Evolutionary conservation across 352 stramenopile species (phyloP), one percentile per base, ranked within the genome.

Genomic region (Phytopythium aichiense): DNA sequence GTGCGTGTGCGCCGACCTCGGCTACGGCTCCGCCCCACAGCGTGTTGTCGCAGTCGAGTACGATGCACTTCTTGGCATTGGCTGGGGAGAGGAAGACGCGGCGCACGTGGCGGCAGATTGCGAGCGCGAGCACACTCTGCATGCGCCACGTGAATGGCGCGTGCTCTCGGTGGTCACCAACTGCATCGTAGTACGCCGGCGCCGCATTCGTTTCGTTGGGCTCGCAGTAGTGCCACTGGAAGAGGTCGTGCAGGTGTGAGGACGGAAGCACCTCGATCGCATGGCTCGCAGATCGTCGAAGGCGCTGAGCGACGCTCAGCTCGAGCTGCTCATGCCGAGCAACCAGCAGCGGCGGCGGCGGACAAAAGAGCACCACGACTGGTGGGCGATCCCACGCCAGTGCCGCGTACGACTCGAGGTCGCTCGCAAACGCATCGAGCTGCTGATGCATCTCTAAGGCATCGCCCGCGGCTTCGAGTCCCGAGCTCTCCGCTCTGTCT

Each of bases 41-140:
- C 4, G 83, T 92, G 52, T 92, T 88, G 60, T 92, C 83, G 56
- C 83, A 92, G 60, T 92, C 83, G 2, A 92, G 72, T 25, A 89
- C 81, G 42, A 92, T 69, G n/a, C 88, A 79, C 72, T 92, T 89
- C 43, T 88, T 86, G 16, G 31, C 57, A 42, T 64, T 67, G 25
- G 61, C 74, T 20, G 62, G 23, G 3, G 31, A 50, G 37, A 68
- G 72, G 46, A 73, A 74, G 15, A 89, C 57, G 2, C 76, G 73
- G n/a, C 67, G 75, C 58, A 89, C 77, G 28, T 87, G 77, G 23
- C 83, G 72, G 11, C 69, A 76, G 8, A 83, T 45, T 33, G 65
- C 65, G 7, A 89, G 64, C 51, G 73, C 69, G 23, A 92, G 33
- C 2, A 75, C 59, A 38, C 87, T 73, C 38, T 81, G 67, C 83